A percentile compares a stretch with the other conserved stretches of the same genome.
These are phyloP conservation scores for Sporothrix protearum DNA, from an alignment of 2,329 filamentous ascomycete species.

Conservation along the genomic window DNA sequence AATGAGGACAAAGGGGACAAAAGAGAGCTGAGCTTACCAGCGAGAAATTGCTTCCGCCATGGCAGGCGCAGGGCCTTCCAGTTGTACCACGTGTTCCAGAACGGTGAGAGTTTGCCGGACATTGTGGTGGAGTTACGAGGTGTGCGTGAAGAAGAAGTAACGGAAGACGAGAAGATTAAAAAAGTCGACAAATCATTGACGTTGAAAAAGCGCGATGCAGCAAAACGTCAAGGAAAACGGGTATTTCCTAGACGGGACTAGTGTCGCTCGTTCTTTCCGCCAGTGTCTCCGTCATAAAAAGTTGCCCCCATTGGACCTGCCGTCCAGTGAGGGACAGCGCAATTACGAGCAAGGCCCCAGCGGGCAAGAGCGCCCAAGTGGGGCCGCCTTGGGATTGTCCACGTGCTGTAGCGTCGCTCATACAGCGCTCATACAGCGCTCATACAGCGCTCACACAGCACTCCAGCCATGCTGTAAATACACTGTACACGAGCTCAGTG, in stretches of 20 bases:
- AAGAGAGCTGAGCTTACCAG: slow-evolving; percentile 51
- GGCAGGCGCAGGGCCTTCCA: slow-evolving; percentile 62
- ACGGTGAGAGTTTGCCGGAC: slow-evolving; percentile 30
- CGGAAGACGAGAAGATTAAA: neutral
- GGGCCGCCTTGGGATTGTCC: neutral
- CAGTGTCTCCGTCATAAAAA: neutral
- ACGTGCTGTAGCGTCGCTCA: neutral
- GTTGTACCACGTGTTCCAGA: slow-evolving; percentile 50
- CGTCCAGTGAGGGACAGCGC: slow-evolving; percentile 6
- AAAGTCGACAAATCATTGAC: neutral
- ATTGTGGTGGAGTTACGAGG: neutral
- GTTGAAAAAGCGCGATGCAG: slow-evolving; percentile 13
- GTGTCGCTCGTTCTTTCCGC: neutral
- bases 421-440: neutral
- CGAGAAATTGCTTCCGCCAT: slow-evolving; percentile 61
- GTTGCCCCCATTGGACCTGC: neutral
- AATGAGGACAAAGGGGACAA: neutral
- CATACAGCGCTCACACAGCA: neutral
- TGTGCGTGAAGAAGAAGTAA: neutral
- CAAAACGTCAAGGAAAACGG: neutral
- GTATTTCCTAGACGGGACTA: slow-evolving; percentile 8
- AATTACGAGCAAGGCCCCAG: neutral
- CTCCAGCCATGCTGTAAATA: neutral
- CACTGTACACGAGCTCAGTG: neutral
- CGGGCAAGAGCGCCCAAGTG: neutral